Evolutionary conservation across 192 early-diverging fungal species (phyloP).

Genomic region (Umbelopsis sp.): DNA sequence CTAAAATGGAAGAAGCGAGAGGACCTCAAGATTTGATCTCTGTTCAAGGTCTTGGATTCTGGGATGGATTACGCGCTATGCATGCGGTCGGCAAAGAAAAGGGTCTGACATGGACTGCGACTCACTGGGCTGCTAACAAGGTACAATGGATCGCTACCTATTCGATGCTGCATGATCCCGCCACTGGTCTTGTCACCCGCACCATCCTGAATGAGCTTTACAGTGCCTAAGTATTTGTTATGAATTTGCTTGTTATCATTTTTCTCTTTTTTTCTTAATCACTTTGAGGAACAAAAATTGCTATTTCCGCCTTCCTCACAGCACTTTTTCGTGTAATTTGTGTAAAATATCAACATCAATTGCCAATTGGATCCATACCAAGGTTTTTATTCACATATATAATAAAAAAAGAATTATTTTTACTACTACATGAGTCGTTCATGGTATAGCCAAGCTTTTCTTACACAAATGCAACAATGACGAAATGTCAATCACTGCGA

Average conservation of each 20-base stretch:
- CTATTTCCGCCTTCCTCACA: too few relatives aligned
- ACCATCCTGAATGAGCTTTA: constrained; percentile 9
- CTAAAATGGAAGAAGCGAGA: not conserved
- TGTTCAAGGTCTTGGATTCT: constrained; percentile 31
- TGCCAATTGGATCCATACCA: too few relatives aligned
- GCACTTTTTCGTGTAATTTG: too few relatives aligned
- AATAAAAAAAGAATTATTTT: too few relatives aligned
- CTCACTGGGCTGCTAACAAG: constrained; percentile 21
- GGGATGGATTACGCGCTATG: constrained; percentile 35
- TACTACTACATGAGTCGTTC: too few relatives aligned
- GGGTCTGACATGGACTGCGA: not conserved
- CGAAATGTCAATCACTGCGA: too few relatives aligned
- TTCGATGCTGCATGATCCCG: constrained; percentile 39
- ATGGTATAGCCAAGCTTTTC: too few relatives aligned
- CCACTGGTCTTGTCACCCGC: constrained; percentile 28
- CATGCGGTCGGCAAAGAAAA: constrained; percentile 15
- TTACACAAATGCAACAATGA: too few relatives aligned
- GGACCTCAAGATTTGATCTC: not conserved
- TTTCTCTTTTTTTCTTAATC: too few relatives aligned
- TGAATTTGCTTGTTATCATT: too few relatives aligned
- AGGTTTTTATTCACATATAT: too few relatives aligned
- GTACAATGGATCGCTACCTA: constrained; percentile 37
- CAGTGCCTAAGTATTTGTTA: not conserved
- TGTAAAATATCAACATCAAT: too few relatives aligned
- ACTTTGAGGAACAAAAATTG: not conserved